A percentile compares a stretch with the other conserved stretches of the same genome.
Evolutionary conservation across 2,329 filamentous ascomycete genomes (phyloP).

Genomic region (Fusarium sp.): DNA sequence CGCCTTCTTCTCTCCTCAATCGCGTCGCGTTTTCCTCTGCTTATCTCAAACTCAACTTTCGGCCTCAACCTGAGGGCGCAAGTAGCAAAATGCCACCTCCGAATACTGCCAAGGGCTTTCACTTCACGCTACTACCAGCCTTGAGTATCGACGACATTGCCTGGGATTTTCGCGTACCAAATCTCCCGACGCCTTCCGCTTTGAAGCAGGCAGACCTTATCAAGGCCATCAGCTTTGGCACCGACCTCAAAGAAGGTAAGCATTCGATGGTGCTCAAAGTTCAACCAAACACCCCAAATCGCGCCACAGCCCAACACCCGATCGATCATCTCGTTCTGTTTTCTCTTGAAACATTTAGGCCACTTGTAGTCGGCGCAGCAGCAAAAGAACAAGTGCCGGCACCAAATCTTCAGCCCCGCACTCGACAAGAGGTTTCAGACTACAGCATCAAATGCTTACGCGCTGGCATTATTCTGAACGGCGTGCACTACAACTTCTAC

Average conservation of each 20-base stretch:
- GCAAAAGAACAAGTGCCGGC: not conserved
- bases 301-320: not conserved
- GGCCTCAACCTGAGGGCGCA: fast-evolving
- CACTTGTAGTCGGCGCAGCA: not conserved
- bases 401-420: not conserved
- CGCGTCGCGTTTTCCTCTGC: fast-evolving
- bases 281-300: not conserved
- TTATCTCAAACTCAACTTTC: too few species aligned
- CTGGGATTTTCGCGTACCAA: not conserved
- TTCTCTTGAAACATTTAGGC: not conserved
- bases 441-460: conserved; percentile 5
- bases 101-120: not conserved
- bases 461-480: not conserved
- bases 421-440: not conserved
- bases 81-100: not conserved
- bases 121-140: fast-evolving
- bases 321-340: not conserved
- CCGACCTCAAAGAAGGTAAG: not conserved
- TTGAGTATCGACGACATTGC: not conserved
- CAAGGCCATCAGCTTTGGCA: not conserved
- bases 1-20: fast-evolving
- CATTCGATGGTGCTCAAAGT: not conserved
- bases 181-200: not conserved
- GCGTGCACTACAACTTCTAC: conserved; percentile 3
- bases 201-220: not conserved